These are phyloP conservation scores for Pleurotus citrinopileatus DNA, from an alignment of 768 basidiomycete genomes.

Conservation along the genomic window DNA sequence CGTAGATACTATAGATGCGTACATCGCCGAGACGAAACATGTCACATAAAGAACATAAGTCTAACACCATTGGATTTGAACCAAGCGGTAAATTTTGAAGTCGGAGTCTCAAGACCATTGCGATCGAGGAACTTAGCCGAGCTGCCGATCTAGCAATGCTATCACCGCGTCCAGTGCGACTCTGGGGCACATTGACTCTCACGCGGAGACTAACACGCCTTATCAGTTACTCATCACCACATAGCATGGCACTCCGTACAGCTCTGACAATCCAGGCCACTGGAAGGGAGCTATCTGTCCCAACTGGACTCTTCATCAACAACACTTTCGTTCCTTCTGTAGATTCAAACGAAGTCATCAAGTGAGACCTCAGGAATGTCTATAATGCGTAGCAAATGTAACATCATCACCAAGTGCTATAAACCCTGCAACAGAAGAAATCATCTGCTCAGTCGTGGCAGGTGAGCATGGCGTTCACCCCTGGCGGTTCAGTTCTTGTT, in stretches of 20 bases:
- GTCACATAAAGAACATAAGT: too few relatives aligned
- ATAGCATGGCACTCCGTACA: slow-evolving; percentile 44
- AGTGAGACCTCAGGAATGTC: too few relatives aligned
- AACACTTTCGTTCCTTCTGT: slow-evolving; percentile 82
- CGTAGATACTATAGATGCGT: too few relatives aligned
- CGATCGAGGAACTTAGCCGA: not conserved
- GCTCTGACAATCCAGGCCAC: slow-evolving; percentile 38
- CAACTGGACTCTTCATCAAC: slow-evolving; percentile 89
- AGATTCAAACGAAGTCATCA: slow-evolving; percentile 61
- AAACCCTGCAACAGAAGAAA: slow-evolving; percentile 80
- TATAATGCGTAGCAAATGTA: too few relatives aligned
- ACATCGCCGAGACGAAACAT: too few relatives aligned
- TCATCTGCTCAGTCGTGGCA: slow-evolving; percentile 65
- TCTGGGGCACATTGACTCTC: not conserved
- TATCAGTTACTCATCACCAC: slow-evolving; percentile 7
- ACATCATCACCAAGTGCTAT: slow-evolving; percentile 45
- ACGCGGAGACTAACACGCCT: not conserved
- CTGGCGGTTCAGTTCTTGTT: not conserved
- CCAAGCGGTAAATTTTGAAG: not conserved
- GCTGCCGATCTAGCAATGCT: not conserved
- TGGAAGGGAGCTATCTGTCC: slow-evolving; percentile 55
- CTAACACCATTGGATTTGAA: too few relatives aligned
- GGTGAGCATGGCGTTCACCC: slow-evolving; percentile 29
- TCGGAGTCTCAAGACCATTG: not conserved
- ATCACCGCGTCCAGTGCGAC: slow-evolving; percentile 3